phyloP scores from a whole-genome alignment of 148 eudicot species.

The Polygonum aviculare region DNA sequence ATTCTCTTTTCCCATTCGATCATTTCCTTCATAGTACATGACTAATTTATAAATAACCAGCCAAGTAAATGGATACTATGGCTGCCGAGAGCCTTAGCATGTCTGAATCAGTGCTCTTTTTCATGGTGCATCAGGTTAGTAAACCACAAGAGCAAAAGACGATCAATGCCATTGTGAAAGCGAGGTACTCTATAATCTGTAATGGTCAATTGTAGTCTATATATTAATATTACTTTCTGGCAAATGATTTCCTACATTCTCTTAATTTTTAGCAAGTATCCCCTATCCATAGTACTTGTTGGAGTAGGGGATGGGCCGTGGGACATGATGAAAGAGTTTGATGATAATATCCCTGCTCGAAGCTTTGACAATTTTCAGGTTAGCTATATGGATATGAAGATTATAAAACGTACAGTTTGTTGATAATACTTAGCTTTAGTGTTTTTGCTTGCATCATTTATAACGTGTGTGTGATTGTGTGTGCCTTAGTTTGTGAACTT shows the following conservation, averaged over 20 bases:
- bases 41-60: no score
- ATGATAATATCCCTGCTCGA: constrained; percentile 29
- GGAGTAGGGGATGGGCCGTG: constrained; percentile 17
- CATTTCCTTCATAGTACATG: no score
- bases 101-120: background rate
- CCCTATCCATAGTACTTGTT: constrained; percentile 29
- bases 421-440: background rate
- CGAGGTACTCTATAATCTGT: constrained; percentile 20
- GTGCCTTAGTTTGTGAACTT: constrained; percentile 30
- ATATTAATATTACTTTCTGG: background rate
- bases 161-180: constrained; percentile 29
- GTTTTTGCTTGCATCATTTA: background rate
- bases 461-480: background rate
- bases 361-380: constrained; percentile 37
- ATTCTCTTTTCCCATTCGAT: no score
- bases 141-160: constrained; percentile 28
- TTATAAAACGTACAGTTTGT: background rate
- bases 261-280: constrained; percentile 18
- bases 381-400: background rate
- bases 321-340: constrained; percentile 29
- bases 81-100: background rate
- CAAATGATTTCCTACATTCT: background rate
- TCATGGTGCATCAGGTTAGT: constrained; percentile 22
- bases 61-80: background rate
- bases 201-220: background rate